Evolutionary conservation across 2,329 filamentous ascomycete species (phyloP), one percentile per base, ranked within the genome.

Genomic region (Paecilomyces variotii): DNA sequence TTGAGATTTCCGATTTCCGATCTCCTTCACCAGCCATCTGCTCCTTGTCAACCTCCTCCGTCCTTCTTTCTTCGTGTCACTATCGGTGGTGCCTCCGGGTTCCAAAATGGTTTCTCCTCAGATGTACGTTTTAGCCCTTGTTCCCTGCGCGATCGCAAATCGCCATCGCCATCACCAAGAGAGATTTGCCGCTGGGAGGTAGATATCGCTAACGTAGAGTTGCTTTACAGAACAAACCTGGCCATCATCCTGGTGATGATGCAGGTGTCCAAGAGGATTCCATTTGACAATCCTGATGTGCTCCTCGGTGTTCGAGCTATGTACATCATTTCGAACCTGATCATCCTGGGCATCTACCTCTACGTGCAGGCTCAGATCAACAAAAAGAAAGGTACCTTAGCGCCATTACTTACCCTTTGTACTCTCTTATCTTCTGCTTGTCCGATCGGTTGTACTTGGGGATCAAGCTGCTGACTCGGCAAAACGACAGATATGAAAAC

Each of bases 241-340:
- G 82, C 90, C 80, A 91, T 96, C 87, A 92, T 96, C 80, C 85
- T 96, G 68, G 89, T 90, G 74, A 95, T 97, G 88, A 97, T 97
- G 91, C 93, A 97, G 83, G 89, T 96, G 62, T 89, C 91, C 68
- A 97, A 97, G 85, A 90, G 88, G 78, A 87, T 99, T 62, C 91
- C 92, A 54, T 96, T 97, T 71, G 93, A 97, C 30, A 88, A 97
- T 72, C 91, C 85, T n/a, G 80, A 83, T 62, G 84, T 88, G 54
- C 79, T 89, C 59, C 83, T 84, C 66, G 76, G 80, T 60, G 84
- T 88, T 60, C 86, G 87, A 69, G 82, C 76, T 45, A 74, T 86
- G 63, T 89, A 89, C 75, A 67, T 89, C 59, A 69, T 86, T 64
- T 87, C 86, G 66, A 90, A 99, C 77, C 63, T 96, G 64, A 83